Percentiles rank a stretch among this genome's conserved stretches.
Evolutionary conservation across 1,284 basidiomycete species (phyloP).

Genomic region (Puccinia polysora): DNA sequence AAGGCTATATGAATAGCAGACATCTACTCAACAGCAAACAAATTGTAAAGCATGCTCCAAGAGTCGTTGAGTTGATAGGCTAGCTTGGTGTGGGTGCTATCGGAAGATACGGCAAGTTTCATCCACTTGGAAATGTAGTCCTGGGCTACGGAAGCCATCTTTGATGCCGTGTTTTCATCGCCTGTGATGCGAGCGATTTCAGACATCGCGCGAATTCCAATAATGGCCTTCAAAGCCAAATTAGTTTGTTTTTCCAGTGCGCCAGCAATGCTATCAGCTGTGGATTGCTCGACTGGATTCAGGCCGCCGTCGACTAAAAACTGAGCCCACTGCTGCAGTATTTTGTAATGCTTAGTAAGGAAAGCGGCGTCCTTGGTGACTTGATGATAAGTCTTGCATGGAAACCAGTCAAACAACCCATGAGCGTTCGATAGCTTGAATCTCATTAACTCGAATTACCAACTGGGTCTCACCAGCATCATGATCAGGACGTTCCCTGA

Average conservation of each 20-base stretch:
- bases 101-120: slow-evolving; percentile 45
- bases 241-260: slow-evolving; percentile 52
- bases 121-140: slow-evolving; percentile 49
- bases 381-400: slow-evolving; percentile 34
- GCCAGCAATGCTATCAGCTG: slow-evolving; percentile 52
- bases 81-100: slow-evolving; percentile 51
- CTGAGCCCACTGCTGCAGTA: slow-evolving; percentile 51
- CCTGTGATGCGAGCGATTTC: slow-evolving; percentile 49
- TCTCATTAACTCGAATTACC: background rate
- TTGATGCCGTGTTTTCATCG: slow-evolving; percentile 46
- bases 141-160: slow-evolving; percentile 48
- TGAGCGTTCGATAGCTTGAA: background rate
- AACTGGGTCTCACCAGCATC: slow-evolving; percentile 35
- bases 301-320: slow-evolving; percentile 51
- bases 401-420: background rate
- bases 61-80: slow-evolving; percentile 52
- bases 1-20: no score
- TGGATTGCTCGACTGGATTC: slow-evolving; percentile 50
- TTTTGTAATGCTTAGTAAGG: slow-evolving; percentile 49
- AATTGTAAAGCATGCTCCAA: slow-evolving; percentile 53
- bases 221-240: slow-evolving; percentile 52
- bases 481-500: slow-evolving; percentile 44
- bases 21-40: slow-evolving; percentile 48
- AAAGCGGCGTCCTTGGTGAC: slow-evolving; percentile 45
- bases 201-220: slow-evolving; percentile 51